These are phyloP conservation scores for Periconia macrospinosa DNA, from an alignment of 2,329 filamentous ascomycete species.

Conservation along the genomic window DNA sequence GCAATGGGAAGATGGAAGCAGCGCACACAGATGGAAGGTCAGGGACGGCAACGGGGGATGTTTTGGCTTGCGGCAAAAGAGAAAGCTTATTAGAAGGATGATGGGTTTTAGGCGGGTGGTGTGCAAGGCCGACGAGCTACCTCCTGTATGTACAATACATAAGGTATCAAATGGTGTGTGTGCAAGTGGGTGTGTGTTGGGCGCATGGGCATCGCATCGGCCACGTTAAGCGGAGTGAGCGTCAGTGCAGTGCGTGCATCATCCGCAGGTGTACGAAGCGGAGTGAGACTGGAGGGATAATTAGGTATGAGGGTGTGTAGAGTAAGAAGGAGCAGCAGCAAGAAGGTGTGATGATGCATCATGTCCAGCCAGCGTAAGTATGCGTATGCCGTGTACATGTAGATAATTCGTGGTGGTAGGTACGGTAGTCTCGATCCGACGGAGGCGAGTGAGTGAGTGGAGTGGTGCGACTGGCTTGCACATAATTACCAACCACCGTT, in stretches of 20 bases:
- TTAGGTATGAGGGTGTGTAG: neutral
- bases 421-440: neutral
- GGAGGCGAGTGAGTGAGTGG: neutral
- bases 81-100: neutral
- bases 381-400: too few relatives aligned
- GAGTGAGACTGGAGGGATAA: conserved; percentile 5
- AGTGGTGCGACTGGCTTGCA: neutral
- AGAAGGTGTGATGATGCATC: too few relatives aligned
- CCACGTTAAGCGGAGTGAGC: conserved; percentile 15
- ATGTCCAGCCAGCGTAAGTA: too few relatives aligned
- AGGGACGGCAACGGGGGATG: too few relatives aligned
- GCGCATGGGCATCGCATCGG: neutral
- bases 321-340: neutral
- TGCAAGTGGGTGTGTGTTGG: neutral
- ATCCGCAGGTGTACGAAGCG: neutral
- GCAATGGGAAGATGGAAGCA: neutral
- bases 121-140: too few relatives aligned
- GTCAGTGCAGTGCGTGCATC: conserved; percentile 6
- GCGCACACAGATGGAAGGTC: neutral
- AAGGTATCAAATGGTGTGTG: too few relatives aligned
- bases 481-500: neutral
- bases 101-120: too few relatives aligned
- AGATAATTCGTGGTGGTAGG: too few relatives aligned
- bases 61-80: neutral
- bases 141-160: neutral